Evolutionary conservation across 371 early-diverging fungal species (phyloP).

Genomic region (Rhizomucor pusillus): DNA sequence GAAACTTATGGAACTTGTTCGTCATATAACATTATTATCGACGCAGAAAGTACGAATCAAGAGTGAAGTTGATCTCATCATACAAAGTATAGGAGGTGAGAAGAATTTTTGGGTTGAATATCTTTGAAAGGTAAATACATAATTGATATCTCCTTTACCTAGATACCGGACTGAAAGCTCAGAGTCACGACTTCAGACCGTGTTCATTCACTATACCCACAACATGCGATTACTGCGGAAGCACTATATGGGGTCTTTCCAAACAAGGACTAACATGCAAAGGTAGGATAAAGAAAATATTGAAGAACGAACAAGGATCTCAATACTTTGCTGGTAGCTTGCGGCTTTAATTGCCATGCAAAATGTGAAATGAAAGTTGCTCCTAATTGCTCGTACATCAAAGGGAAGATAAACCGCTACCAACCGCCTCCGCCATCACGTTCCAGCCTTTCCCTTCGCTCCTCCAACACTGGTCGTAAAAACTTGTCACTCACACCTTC

Average conservation of each 20-base stretch:
- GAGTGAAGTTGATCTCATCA: slow-evolving; percentile 58
- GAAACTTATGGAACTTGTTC: slow-evolving; percentile 18
- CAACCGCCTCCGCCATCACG: slow-evolving; percentile 21
- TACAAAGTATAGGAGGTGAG: slow-evolving; percentile 58
- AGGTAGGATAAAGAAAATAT: slow-evolving; percentile 25
- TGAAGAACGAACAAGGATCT: background rate
- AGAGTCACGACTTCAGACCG: slow-evolving; percentile 69
- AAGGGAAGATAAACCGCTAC: slow-evolving; percentile 57
- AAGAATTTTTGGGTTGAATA: too few relatives aligned
- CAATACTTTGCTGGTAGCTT: slow-evolving; percentile 36
- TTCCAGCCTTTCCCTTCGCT: slow-evolving; percentile 6
- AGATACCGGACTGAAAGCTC: slow-evolving; percentile 49
- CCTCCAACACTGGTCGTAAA: background rate
- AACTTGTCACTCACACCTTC: too few relatives aligned
- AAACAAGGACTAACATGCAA: slow-evolving; percentile 76
- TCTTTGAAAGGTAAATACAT: background rate
- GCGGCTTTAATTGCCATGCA: slow-evolving; percentile 82
- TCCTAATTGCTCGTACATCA: slow-evolving; percentile 66
- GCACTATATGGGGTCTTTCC: slow-evolving; percentile 75
- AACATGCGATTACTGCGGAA: slow-evolving; percentile 75
- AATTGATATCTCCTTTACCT: background rate
- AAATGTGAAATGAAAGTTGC: slow-evolving; percentile 88
- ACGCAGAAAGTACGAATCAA: slow-evolving; percentile 50
- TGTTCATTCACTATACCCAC: slow-evolving; percentile 80
- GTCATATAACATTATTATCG: slow-evolving; percentile 51